phyloP scores from a whole-genome alignment of 2,329 filamentous ascomycete species.

The Chaetothyriales sp. region DNA sequence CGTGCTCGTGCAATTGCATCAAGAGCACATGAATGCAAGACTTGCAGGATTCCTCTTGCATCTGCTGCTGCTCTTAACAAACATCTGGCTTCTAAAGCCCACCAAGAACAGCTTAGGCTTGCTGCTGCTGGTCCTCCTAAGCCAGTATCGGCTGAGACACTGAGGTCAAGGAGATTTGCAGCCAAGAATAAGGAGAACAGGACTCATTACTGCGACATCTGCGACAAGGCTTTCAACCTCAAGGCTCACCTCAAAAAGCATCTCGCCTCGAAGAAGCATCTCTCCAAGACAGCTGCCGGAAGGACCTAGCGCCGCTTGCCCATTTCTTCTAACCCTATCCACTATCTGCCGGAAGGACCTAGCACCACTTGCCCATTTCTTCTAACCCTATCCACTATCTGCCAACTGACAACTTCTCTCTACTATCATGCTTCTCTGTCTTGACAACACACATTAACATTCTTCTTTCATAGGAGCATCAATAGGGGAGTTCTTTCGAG shows the following conservation, averaged over 20 bases:
- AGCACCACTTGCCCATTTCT: no score
- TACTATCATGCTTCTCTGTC: not conserved
- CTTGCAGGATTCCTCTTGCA: not conserved
- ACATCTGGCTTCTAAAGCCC: not conserved
- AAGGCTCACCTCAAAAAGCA: no score
- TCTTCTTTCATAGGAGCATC: not conserved
- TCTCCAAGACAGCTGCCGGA: no score
- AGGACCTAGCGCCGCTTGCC: no score
- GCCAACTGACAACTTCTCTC: no score
- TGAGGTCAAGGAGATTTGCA: not conserved
- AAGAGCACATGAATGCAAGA: not conserved
- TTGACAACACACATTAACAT: not conserved
- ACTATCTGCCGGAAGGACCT: no score
- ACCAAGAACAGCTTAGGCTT: not conserved
- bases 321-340: no score
- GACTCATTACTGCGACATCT: not conserved
- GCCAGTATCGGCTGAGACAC: not conserved
- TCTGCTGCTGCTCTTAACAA: not conserved
- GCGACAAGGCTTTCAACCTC: no score
- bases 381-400: no score
- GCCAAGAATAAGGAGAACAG: not conserved
- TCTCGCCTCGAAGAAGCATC: no score
- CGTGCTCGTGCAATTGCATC: not conserved
- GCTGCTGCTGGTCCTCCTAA: not conserved
- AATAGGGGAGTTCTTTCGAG: slow-evolving; percentile 46